phyloP scores from a whole-genome alignment of 805 yeast species.

The Nakazawaea ernobii region DNA sequence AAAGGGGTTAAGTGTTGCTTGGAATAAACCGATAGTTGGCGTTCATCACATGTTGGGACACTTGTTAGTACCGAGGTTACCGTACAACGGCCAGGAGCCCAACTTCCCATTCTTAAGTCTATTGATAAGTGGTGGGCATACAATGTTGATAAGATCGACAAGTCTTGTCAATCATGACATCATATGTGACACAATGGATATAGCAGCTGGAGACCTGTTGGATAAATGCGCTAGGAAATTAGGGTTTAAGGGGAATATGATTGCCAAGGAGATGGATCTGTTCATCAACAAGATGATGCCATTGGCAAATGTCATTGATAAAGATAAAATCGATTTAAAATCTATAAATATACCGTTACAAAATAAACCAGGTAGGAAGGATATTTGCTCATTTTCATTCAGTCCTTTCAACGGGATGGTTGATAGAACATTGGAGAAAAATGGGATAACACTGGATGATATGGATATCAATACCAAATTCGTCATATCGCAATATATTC shows the following conservation, averaged over 20 bases:
- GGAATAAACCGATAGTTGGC: slow-evolving; percentile 74
- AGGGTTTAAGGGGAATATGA: slow-evolving; percentile 76
- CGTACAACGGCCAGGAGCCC: slow-evolving; percentile 36
- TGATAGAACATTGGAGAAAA: slow-evolving; percentile 21
- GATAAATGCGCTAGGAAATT: slow-evolving; percentile 89
- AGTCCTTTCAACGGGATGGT: slow-evolving; percentile 50
- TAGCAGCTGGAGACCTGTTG: slow-evolving; percentile 89
- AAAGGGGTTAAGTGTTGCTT: slow-evolving; percentile 76
- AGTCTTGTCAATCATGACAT: slow-evolving; percentile 64
- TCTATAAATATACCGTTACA: slow-evolving; percentile 43
- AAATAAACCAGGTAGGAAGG: slow-evolving; percentile 39
- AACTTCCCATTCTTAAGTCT: slow-evolving; percentile 68
- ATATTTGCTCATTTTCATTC: slow-evolving; percentile 60
- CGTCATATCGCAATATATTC: slow-evolving; percentile 53
- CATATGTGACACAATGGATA: slow-evolving; percentile 70
- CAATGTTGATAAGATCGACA: slow-evolving; percentile 70
- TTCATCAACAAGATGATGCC: slow-evolving; percentile 27
- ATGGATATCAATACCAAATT: slow-evolving; percentile 25
- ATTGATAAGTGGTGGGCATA: slow-evolving; percentile 91
- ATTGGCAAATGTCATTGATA: too few species aligned
- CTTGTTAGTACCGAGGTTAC: slow-evolving; percentile 58
- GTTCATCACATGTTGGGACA: slow-evolving; percentile 98
- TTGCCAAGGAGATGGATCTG: slow-evolving; percentile 76
- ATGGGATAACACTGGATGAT: slow-evolving; percentile 14
- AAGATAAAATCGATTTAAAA: slow-evolving; percentile 17